Evolutionary conservation across 176 grass and related monocot genomes (phyloP).

Genomic region (Oryza glumipatula): DNA sequence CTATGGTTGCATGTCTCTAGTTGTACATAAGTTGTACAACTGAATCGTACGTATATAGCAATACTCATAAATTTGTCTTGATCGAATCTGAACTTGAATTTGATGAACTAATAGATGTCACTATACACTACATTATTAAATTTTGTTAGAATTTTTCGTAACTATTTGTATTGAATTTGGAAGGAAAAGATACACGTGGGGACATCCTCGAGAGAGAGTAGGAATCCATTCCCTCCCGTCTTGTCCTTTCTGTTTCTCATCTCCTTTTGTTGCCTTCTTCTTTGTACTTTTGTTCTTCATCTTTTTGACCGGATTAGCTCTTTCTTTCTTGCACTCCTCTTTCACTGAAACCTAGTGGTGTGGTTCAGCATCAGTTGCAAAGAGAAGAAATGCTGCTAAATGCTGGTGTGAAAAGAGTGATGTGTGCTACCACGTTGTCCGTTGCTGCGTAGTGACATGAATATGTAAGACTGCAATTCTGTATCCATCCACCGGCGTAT

Average conservation of each 20-base stretch:
- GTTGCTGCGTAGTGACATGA: neutral
- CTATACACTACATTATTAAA: too few species aligned
- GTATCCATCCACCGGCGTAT: neutral
- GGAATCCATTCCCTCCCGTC: too few species aligned
- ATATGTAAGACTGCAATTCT: neutral
- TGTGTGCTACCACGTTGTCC: neutral
- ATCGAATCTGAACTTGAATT: too few species aligned
- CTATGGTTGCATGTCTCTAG: too few species aligned
- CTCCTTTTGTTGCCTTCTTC: neutral
- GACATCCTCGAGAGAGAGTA: too few species aligned
- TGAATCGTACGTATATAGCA: too few species aligned
- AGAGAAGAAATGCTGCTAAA: neutral
- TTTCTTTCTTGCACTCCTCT: slow-evolving; percentile 5
- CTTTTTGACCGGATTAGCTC: slow-evolving; percentile 19
- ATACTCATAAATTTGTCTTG: too few species aligned
- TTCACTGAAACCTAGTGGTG: slow-evolving; percentile 2
- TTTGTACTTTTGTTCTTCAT: neutral
- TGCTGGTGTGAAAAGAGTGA: neutral
- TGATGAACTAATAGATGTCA: too few species aligned
- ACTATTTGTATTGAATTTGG: too few species aligned
- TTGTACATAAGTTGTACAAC: too few species aligned
- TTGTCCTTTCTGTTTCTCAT: neutral
- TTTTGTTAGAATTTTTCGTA: too few species aligned
- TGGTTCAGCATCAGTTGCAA: slow-evolving; percentile 6
- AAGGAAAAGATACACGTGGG: too few species aligned